A percentile compares a stretch with the other conserved stretches of the same genome.
These are phyloP conservation scores for Xylariomycetidae sp. DNA, from an alignment of 2,329 filamentous ascomycete genomes.

Conservation along the genomic window DNA sequence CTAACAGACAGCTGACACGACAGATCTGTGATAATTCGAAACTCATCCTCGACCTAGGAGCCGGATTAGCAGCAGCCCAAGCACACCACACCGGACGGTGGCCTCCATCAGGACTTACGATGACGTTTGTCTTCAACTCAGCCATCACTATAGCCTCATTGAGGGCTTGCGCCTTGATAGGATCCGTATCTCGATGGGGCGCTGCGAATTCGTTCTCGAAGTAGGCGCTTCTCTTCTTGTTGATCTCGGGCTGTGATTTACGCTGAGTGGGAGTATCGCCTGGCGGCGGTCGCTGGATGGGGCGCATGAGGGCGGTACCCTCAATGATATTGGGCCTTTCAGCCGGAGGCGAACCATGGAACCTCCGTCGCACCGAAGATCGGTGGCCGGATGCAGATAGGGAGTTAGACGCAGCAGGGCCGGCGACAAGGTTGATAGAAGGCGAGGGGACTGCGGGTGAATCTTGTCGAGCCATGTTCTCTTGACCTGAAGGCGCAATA, in stretches of 20 bases:
- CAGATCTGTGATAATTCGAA: constrained; percentile 68
- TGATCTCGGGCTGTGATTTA: constrained; percentile 28
- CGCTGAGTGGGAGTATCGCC: constrained; percentile 30
- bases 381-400: constrained; percentile 7
- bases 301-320: constrained; percentile 32
- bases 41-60: constrained; percentile 66
- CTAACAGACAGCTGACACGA: constrained; percentile 68
- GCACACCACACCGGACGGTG: no score
- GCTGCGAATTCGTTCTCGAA: constrained; percentile 42
- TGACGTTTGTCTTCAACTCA: constrained; percentile 61
- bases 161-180: constrained; percentile 41
- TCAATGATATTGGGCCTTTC: constrained; percentile 29
- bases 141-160: constrained; percentile 56
- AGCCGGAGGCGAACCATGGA: constrained; percentile 13
- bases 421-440: no score
- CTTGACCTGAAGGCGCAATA: constrained; percentile 6
- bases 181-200: constrained; percentile 25
- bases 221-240: constrained; percentile 36
- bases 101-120: constrained; percentile 40
- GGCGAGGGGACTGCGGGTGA: constrained; percentile 12
- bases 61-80: constrained; percentile 5
- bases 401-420: constrained; percentile 12
- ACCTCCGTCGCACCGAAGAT: no score
- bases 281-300: constrained; percentile 34
- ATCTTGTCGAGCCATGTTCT: constrained; percentile 15